Evolutionary conservation across 139 green algal genomes (phyloP).

Genomic region (Edaphochlamys debaryana): DNA sequence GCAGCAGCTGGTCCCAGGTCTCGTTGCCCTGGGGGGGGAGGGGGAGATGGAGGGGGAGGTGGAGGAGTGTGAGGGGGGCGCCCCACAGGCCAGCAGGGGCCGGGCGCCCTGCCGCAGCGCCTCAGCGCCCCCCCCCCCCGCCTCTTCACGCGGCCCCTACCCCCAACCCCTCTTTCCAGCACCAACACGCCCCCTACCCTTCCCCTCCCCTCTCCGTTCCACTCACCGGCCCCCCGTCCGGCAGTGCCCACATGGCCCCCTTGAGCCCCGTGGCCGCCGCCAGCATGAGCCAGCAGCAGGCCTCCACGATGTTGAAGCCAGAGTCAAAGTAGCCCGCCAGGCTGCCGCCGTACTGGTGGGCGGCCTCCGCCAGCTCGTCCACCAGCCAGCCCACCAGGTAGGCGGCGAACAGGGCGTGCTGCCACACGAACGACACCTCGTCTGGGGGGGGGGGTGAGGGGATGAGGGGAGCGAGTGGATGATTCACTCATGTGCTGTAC

Average conservation of each 20-base stretch:
- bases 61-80: not conserved
- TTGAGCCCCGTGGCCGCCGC: not conserved
- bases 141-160: no score
- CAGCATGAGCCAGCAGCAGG: not conserved
- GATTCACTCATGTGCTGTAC: no score
- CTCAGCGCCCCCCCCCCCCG: no score
- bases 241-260: not conserved
- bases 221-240: not conserved
- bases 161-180: no score
- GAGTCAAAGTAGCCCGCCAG: not conserved
- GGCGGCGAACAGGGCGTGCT: not conserved
- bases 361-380: not conserved
- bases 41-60: not conserved
- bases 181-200: no score
- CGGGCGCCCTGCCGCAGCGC: no score
- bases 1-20: not conserved
- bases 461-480: no score
- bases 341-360: slow-evolving; percentile 3
- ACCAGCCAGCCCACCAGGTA: not conserved
- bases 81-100: no score
- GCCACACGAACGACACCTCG: not conserved
- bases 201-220: no score
- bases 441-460: no score
- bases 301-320: not conserved
- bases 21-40: not conserved